Evolutionary conservation across 2,329 filamentous ascomycete genomes (phyloP).

Genomic region (Exophiala bonariae): DNA sequence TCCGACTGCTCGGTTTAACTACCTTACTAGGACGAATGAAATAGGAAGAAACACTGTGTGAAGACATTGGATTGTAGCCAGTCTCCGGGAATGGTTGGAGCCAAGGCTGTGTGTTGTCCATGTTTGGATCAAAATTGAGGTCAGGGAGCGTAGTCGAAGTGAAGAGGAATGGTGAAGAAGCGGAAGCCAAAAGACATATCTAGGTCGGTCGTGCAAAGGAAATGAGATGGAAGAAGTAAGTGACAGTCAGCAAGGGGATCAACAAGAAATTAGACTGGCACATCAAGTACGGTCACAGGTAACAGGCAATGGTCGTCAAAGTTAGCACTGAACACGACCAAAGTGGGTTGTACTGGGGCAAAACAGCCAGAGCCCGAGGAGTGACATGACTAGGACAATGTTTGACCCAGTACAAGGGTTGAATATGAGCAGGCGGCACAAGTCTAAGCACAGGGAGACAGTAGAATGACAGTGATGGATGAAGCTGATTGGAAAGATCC

Average conservation of each 20-base stretch:
- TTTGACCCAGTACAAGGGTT: constrained; percentile 11
- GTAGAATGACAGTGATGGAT: constrained; percentile 6
- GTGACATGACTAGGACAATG: background rate
- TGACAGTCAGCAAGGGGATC: constrained; percentile 14
- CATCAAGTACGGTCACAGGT: constrained; percentile 11
- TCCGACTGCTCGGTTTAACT: constrained; percentile 26
- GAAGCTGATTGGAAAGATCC: constrained; percentile 8
- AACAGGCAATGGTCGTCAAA: constrained; percentile 1
- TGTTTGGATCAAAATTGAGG: constrained; percentile 4
- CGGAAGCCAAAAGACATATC: constrained; percentile 16
- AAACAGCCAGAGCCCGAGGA: background rate
- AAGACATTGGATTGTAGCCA: constrained; percentile 9
- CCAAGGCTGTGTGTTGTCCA: constrained; percentile 16
- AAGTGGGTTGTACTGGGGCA: constrained; percentile 12
- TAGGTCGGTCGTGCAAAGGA: constrained; percentile 2
- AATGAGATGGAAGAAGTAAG: background rate
- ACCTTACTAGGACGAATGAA: constrained; percentile 25
- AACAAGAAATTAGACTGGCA: constrained; percentile 23
- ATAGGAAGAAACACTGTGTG: constrained; percentile 19
- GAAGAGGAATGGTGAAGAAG: background rate
- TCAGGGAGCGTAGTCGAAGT: background rate
- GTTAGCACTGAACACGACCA: background rate
- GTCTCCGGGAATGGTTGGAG: constrained; percentile 5
- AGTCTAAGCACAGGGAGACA: constrained; percentile 11
- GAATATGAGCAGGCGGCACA: background rate